These are phyloP conservation scores for Xylaria digitata DNA, from an alignment of 2,329 filamentous ascomycete genomes.

Conservation along the genomic window DNA sequence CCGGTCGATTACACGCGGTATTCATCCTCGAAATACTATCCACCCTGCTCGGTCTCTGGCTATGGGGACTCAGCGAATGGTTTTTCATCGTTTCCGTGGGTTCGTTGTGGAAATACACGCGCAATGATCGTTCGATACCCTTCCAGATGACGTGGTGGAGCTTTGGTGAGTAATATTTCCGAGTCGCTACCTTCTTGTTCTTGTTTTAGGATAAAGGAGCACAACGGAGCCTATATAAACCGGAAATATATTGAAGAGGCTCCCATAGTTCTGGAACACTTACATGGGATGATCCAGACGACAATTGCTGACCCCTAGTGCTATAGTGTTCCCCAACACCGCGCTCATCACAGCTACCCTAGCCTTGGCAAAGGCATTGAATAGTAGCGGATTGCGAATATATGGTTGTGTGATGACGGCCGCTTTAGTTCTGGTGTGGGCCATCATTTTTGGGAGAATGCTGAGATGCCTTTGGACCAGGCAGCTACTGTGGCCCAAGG, in stretches of 20 bases:
- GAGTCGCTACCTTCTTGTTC: background rate
- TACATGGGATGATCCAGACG: background rate
- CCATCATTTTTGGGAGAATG: constrained; percentile 77
- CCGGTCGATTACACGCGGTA: constrained; percentile 56
- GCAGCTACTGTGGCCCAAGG: constrained; percentile 82
- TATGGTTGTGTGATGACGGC: constrained; percentile 75
- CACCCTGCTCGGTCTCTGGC: constrained; percentile 77
- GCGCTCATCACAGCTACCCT: constrained; percentile 80
- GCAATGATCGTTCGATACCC: constrained; percentile 67
- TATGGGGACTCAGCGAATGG: constrained; percentile 86
- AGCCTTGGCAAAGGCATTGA: constrained; percentile 72
- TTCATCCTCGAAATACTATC: constrained; percentile 61
- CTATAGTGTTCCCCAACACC: constrained; percentile 79
- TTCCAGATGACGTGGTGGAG: constrained; percentile 91
- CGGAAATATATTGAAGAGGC: too few species aligned
- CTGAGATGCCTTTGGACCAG: constrained; percentile 71
- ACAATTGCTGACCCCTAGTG: background rate
- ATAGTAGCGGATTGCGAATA: constrained; percentile 69
- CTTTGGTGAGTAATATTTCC: constrained; percentile 57
- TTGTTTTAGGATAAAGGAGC: too few species aligned
- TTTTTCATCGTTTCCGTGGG: constrained; percentile 86
- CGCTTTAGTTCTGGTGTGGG: constrained; percentile 74
- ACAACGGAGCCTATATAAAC: too few species aligned
- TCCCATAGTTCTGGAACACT: too few species aligned
- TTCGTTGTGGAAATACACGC: constrained; percentile 76